Percentiles rank a stretch among this genome's conserved stretches.
phyloP scores from a whole-genome alignment of 108 stramenopile genomes.

The Nitzschia sp. region DNA sequence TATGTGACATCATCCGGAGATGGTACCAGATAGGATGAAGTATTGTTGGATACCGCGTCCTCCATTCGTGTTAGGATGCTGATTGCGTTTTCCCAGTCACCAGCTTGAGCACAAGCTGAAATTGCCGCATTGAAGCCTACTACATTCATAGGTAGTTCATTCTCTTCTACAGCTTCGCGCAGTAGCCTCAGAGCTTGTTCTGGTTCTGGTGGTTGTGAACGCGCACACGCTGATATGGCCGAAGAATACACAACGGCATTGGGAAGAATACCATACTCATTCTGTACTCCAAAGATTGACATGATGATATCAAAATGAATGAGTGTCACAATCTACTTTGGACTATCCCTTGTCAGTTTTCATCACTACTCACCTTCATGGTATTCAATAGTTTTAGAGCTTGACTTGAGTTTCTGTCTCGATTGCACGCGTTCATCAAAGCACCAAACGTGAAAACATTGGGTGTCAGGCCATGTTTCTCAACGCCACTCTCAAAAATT shows the following conservation, averaged over 20 bases:
- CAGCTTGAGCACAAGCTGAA: constrained; percentile 69
- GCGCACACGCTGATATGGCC: constrained; percentile 74
- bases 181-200: constrained; percentile 62
- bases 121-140: constrained; percentile 86
- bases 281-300: constrained; percentile 4
- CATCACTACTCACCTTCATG: constrained; percentile 33
- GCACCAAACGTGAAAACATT: constrained; percentile 83
- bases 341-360: neutral
- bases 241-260: constrained; percentile 79
- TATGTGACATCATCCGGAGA: constrained; percentile 75
- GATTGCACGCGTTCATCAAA: constrained; percentile 66
- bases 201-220: constrained; percentile 40
- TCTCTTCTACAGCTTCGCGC: constrained; percentile 45
- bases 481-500: constrained; percentile 30
- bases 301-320: too few species aligned
- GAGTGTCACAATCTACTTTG: neutral
- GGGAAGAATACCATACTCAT: constrained; percentile 41
- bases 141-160: constrained; percentile 53
- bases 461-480: constrained; percentile 33
- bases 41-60: constrained; percentile 14
- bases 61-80: constrained; percentile 65
- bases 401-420: constrained; percentile 48
- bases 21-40: constrained; percentile 17
- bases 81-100: constrained; percentile 65
- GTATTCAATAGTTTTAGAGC: constrained; percentile 47